Evolutionary conservation across 306 rosid species (phyloP), one percentile per base, ranked within the genome.

Genomic region (Citrullus colocynthis): DNA sequence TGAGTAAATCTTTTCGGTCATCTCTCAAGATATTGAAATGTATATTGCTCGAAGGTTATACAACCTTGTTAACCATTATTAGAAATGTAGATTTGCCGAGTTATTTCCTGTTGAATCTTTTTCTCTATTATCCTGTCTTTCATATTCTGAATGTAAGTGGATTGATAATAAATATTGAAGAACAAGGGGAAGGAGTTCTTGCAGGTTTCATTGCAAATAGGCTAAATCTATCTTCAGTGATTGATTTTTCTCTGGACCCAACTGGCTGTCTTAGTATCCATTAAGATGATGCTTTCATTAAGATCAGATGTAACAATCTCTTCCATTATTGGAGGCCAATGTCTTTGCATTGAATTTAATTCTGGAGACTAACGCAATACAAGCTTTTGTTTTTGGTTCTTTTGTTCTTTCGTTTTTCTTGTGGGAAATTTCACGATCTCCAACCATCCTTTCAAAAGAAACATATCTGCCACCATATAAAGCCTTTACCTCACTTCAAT

Each of bases 21-120:
- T 76, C 56, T 52, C 78, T 76, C 79, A 76, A 76, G 79, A 76
- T 37, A 76, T 39, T 42, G 79, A 41, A 76, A 37, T 76, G 79
- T 41, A 76, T 58, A 58, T 76, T 16, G 77, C 61, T 51, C 58
- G 16, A 74, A 74, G 77, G 41, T 52, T 48, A 24, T 24, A 28
- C 76, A 16, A 52, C 61, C 61, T 74, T 52, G 62, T 74, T 74
- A 52, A 74, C 61, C 58, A 74, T 52, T 74, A 32, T 74, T 48
- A 15, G 42, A 74, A 74, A 74, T 52, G 62, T 74, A 74, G 28
- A 52, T 74, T 74, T 17, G 15, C 30, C 1, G 41, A 32, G 52
- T 32, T 32, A 32, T 74, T 74, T 74, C 45, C 18, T 74, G 77
- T 30, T 52, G 24, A 32, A 52, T 49, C 42, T 52, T 49, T 52